Base-by-base conservation (phyloP, 495 filamentous ascomycete genomes). In the Letharia columbiana region DNA sequence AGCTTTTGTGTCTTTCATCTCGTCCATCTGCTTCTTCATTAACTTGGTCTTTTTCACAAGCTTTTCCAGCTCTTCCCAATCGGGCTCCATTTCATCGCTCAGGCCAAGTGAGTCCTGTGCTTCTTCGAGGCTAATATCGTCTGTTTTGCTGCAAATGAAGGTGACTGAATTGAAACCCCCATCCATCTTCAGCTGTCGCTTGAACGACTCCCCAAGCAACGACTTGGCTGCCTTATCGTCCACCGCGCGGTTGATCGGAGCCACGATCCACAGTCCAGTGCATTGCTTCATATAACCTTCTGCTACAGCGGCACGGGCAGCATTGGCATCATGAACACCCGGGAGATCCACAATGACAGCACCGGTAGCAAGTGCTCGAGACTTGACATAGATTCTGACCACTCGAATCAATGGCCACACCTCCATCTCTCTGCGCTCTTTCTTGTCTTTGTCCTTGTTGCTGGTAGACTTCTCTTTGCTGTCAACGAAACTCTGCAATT, bases 101-200 rank as follows among this genome's bases (percentile, higher is more conserved):
- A 82, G 70, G 23, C 76, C 75, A 57, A 84, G 73, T 40, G 75
- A 79, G 20, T 77, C 71, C 12, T 78, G 72, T 15, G 83, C 79
- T 52, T 85, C 81, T 2, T 76, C 79, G 12, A 87, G 71, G 20
- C 74, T 79, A 39, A 89, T 85, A 58, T 88, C 86, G 72, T 90
- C 88, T 8, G 85, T 86, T 72, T 89, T 90, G 18, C 81, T 84
- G 67, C 86, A 88, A 31, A 91, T 85, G 63, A 91, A 86, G 0
- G 80, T 87, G 20, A 90, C 77, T 9, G 70, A 66, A 1, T 76
- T 79, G 61, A 83, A 86, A 0, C 73, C 78, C 1, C 85, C 82
- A 64, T 90, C 87, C 70, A 86, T 83, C 61, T 87, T 81, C 17
- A 90, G 75, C 69, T 91, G 87, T 4, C 84, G 75, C 62, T 81